Conservation (phyloP, 148 eudicot genomes). For the Heliamphora exappendiculata region DNA sequence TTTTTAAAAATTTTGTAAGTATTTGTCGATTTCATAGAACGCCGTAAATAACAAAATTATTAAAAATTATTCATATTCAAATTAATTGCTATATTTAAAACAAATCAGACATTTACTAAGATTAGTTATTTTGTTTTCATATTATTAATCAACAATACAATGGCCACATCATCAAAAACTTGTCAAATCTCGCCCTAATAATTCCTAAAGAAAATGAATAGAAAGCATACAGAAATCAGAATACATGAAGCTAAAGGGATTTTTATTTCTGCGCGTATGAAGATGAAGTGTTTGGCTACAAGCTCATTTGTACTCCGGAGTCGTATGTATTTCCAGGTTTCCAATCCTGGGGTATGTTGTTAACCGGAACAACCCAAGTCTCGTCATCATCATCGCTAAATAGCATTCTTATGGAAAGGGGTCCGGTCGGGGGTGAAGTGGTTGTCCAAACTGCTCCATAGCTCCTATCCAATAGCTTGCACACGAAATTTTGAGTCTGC, state of each 20-base stretch:
- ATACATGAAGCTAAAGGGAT: neutral
- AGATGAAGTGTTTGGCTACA: constrained; percentile 2
- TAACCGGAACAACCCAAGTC: constrained; percentile 57
- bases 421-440: constrained; percentile 57
- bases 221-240: neutral
- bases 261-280: neutral
- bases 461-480: constrained; percentile 60
- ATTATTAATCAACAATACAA: neutral
- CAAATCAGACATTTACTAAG: neutral
- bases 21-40: too few species aligned
- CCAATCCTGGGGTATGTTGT: constrained; percentile 62
- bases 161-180: neutral
- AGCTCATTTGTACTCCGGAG: constrained; percentile 62
- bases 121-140: neutral
- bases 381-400: constrained; percentile 56
- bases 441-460: constrained; percentile 82
- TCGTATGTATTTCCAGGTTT: constrained; percentile 60
- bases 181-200: neutral
- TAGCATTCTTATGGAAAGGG: constrained; percentile 58
- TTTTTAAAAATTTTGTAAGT: too few species aligned
- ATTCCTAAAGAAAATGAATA: neutral
- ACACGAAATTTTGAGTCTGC: constrained; percentile 53
- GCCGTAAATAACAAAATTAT: too few species aligned
- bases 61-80: neutral
- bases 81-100: neutral